A percentile compares a stretch with the other conserved stretches of the same genome.
phyloP scores from a whole-genome alignment of 1,284 basidiomycete species.

The Polyporus tsugae region DNA sequence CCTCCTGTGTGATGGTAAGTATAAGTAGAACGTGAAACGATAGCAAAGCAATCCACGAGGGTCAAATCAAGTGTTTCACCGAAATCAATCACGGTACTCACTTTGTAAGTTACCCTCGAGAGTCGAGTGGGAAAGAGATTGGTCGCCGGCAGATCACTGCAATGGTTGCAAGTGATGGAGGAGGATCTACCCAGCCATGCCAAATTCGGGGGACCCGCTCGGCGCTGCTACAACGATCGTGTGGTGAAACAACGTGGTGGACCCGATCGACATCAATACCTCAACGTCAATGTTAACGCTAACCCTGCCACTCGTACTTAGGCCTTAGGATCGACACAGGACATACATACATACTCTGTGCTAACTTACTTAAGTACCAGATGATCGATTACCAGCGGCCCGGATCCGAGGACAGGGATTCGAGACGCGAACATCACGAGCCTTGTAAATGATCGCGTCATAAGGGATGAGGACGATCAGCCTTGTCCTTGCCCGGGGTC shows the following conservation, averaged over 20 bases:
- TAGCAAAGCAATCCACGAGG: not conserved
- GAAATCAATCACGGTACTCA: not conserved
- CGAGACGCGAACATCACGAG: not conserved
- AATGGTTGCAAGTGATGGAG: not conserved
- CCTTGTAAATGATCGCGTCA: not conserved
- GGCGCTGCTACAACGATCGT: not conserved
- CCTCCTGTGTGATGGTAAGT: not conserved
- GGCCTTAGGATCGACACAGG: no score
- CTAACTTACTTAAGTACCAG: no score
- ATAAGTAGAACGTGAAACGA: not conserved
- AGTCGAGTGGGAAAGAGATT: not conserved
- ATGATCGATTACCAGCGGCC: not conserved
- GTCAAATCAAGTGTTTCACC: not conserved
- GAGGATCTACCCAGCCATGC: not conserved
- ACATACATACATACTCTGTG: no score
- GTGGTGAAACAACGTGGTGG: not conserved
- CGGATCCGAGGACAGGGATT: not conserved
- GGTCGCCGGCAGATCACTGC: not conserved
- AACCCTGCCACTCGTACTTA: not conserved
- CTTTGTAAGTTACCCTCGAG: not conserved
- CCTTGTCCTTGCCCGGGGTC: no score
- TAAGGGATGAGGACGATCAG: not conserved
- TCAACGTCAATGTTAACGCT: not conserved
- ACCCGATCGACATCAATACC: not conserved
- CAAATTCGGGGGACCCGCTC: not conserved